Evolutionary conservation across 2,329 filamentous ascomycete species (phyloP), one percentile per base, ranked within the genome.

Genomic region (Fusarium bulbicola): DNA sequence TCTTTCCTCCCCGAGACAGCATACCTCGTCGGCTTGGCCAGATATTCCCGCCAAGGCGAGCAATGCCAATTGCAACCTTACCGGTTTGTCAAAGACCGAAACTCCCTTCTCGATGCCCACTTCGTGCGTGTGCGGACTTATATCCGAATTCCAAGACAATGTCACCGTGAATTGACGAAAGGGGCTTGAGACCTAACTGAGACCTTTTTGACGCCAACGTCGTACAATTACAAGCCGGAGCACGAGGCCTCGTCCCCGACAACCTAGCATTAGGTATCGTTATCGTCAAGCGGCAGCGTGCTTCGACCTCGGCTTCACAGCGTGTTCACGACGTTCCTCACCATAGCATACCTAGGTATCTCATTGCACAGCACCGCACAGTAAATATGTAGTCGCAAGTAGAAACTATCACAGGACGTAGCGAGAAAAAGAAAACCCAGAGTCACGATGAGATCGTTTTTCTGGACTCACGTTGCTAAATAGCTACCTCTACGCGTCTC

Each of bases 381-480:
- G 37, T 24, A 47, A n/a, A 30, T 36, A n/a, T 21, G 30, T 32
- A 60, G 46, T 54, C 24, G 43, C 36, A 40, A 42, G 56, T 60
- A 52, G 66, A 60, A 70, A 59, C 49, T 52, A 56, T 49, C 52
- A 65, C 61, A 53, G 59, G 68, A 61, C 58, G 68, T 67, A 59
- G 70, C 40, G 47, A 63, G 61, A 16, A 34, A 24, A 26, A 54
- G 70, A 63, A 64, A 49, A 39, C 54, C 57, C 53, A 50, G 30
- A 50, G 56, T 52, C 59, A 46, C 73, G 49, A 57, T 65, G 52
- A 52, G 43, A 46, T 58, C 58, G 62, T 53, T 63, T 49, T 74
- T 74, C 66, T 61, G 66, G 63, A 56, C 60, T 66, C 59, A 57
- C 28, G 64, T 72, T 64, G 57, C 53, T 28, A 46, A 68, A 43